Evolutionary conservation across 805 yeast genomes (phyloP).

Genomic region (Brettanomyces bruxellensis): DNA sequence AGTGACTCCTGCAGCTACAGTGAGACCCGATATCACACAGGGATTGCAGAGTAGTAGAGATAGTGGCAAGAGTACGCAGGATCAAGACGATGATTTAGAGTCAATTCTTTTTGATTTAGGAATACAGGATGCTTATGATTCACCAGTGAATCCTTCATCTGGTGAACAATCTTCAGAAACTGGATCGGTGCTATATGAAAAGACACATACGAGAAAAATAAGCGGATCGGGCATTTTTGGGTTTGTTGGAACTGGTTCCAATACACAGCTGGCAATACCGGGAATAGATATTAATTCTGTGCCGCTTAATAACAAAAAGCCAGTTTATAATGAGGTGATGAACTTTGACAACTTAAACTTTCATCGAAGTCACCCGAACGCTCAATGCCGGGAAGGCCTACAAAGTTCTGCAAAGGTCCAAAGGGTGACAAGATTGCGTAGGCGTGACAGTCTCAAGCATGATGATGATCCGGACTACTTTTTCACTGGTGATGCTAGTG

Average conservation of each 20-base stretch:
- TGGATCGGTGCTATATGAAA: background rate
- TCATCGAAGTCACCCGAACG: constrained; percentile 6
- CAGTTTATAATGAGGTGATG: constrained; percentile 27
- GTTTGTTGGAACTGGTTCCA: constrained; percentile 46
- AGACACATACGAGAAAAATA: constrained; percentile 46
- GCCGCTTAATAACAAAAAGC: constrained; percentile 20
- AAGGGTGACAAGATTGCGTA: constrained; percentile 9
- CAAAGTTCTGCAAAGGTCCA: constrained; percentile 3
- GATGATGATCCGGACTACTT: constrained; percentile 30
- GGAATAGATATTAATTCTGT: constrained; percentile 27
- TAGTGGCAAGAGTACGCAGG: background rate
- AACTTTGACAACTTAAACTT: constrained; percentile 24
- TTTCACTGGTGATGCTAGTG: constrained; percentile 37
- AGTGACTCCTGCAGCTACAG: constrained; percentile 5
- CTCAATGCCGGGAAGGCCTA: constrained; percentile 8
- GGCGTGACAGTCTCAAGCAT: constrained; percentile 3
- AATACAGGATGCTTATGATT: constrained; percentile 24
- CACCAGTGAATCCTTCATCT: constrained; percentile 1
- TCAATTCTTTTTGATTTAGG: constrained; percentile 22
- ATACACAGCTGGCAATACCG: constrained; percentile 48
- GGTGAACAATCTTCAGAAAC: background rate
- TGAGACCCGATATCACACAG: background rate
- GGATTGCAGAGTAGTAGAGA: background rate
- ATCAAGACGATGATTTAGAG: constrained; percentile 19
- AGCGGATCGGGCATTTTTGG: constrained; percentile 84